Base-by-base conservation (phyloP, 352 stramenopile species). In the Globisporangium mamillatum region DNA sequence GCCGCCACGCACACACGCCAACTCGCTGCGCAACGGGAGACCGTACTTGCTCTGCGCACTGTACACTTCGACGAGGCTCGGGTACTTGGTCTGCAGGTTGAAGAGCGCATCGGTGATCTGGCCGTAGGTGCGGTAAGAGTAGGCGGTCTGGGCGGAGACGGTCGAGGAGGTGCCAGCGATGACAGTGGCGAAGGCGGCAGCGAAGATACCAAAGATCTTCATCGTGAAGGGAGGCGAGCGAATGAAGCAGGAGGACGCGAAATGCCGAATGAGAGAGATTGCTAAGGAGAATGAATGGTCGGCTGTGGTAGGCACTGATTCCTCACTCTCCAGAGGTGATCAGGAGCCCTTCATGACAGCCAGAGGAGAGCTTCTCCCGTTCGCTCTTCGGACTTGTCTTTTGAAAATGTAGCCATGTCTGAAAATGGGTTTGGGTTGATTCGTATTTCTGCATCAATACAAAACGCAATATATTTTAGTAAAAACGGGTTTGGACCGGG, bases 21-120 rank as follows among this genome's bases (percentile, higher is more conserved):
- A 65, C 64, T 90, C 83, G 25, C 69, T 72, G 2, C 71, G 75
- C 5, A 78, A 74, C 5, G 85, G 81, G 8, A 95, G 67, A 1
- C 73, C 77, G 66, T 97, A 97, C 68, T 81, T 81, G 64, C 91
- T 78, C 60, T 95, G 89, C 7, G 89, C 89, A 25, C 76, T 88
- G 69, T 92, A 93, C 1, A 95, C 73, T 27, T 95, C 86, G n/a
- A 91, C 75, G 59, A 90, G 81, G 44, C 82, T 73, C 32, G 88
- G 80, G 60, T 86, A 90, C 58, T 75, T 81, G 60, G 69, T 69
- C 60, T 90, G 78, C 12, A 93, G 67, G 36, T 74, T 68, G 32
- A 82, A 69, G 46, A 95, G 74, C 32, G 65, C 69, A 34, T 88
- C 71, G n/a, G 92, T 81, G 56, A 93, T 93, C 64, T 91, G 69